These are phyloP conservation scores for Malbranchea zuffiana DNA, from an alignment of 2,329 filamentous ascomycete species.

Conservation along the genomic window DNA sequence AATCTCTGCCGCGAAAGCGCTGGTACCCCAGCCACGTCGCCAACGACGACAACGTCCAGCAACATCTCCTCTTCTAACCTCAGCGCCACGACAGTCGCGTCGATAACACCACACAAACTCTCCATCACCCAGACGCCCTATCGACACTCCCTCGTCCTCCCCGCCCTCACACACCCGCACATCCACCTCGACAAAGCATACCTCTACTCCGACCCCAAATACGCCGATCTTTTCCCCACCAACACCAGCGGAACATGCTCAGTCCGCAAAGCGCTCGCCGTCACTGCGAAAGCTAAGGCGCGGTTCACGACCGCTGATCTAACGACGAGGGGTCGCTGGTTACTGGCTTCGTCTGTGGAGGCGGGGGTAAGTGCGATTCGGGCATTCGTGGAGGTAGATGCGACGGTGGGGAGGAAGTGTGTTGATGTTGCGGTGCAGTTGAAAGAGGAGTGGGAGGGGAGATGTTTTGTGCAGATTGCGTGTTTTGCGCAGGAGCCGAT, in stretches of 20 bases:
- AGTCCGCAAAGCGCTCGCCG: conserved; percentile 57
- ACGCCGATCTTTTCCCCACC: conserved; percentile 48
- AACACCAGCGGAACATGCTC: conserved; percentile 39
- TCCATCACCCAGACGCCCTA: conserved; percentile 2
- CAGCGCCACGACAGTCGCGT: conserved; percentile 20
- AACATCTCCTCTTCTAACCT: conserved; percentile 9
- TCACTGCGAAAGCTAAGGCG: conserved; percentile 53
- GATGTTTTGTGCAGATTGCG: too few species aligned
- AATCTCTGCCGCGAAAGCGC: too few species aligned
- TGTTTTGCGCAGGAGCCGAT: too few species aligned
- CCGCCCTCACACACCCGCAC: conserved; percentile 59
- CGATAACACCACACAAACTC: conserved; percentile 20
- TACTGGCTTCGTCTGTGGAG: too few species aligned
- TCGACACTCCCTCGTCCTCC: conserved; percentile 31
- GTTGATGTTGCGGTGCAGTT: too few species aligned
- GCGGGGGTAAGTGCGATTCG: too few species aligned
- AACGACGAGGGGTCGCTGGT: too few species aligned
- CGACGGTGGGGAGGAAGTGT: too few species aligned
- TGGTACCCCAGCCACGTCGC: too few species aligned
- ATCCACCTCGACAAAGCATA: conserved; percentile 54
- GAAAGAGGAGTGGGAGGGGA: too few species aligned
- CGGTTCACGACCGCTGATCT: too few species aligned
- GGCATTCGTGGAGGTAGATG: too few species aligned
- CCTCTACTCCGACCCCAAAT: conserved; percentile 32
- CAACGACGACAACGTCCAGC: background rate